Evolutionary conservation across 306 rosid species (phyloP), one percentile per base, ranked within the genome.

Genomic region (Prunus mume): DNA sequence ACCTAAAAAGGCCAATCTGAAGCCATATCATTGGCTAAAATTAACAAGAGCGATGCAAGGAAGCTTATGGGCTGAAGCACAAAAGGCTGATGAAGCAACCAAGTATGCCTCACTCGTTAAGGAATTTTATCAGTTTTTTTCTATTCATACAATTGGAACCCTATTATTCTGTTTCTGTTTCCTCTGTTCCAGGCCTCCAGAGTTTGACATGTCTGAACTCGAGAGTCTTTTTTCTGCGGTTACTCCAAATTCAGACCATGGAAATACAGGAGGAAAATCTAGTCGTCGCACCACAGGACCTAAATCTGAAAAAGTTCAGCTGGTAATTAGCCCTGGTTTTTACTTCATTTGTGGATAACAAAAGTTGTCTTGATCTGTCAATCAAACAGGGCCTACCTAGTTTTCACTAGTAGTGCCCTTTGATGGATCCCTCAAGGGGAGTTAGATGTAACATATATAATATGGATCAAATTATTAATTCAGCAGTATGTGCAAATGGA

Each of bases 21-120:
- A 92, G 85, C 99, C 99, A 73, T 96, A 96, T 80, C 99, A 92
- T 81, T 96, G 99, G 99, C 77, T 96, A 77, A 96, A 96, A 75
- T 77, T 96, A 82, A 92, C 99, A 46, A 85, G 98, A 85, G 99
- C 91, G 47, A 88, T 91, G 96, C 96, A 89, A 50, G 99, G 99
- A 78, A 96, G 99, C 83, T 86, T 96, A 72, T 96, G 99, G 99
- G 99, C 96, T 19, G 99, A 96, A 77, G 78, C 97, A 55, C 98
- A 91, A 50, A 92, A 87, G 77, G 75, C 86, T 62, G 96, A 89
- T 82, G 99, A 95, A 76, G 86, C 87, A 73, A 84, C 87, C 74
- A 89, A 90, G 99, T 96, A 91, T 62, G 87, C 76, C 72, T 85
- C 49, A 20, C 76, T 68, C 25, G 27, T 82, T 55, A 63, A 75